phyloP scores from a whole-genome alignment of 805 yeast genomes.

The Huiozyma sinensis region DNA sequence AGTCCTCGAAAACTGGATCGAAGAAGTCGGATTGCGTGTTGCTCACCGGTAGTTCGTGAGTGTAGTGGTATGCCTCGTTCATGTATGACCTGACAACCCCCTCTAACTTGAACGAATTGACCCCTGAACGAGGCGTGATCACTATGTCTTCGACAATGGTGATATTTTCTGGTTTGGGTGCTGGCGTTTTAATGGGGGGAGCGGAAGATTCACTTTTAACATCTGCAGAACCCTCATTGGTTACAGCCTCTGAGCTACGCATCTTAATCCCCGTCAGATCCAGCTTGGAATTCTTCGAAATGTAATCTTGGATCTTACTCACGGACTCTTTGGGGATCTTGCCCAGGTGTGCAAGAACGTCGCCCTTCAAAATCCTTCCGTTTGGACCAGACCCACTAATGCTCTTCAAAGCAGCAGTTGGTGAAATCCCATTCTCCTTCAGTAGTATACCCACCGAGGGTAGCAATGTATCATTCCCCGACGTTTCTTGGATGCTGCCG shows the following conservation, averaged over 20 bases:
- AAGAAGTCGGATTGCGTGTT: constrained; percentile 35
- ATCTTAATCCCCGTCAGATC: constrained; percentile 60
- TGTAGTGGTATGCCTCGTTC: constrained; percentile 31
- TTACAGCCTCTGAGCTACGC: constrained; percentile 2
- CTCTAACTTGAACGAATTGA: constrained; percentile 29
- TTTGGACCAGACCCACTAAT: constrained; percentile 82
- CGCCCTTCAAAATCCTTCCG: constrained; percentile 85
- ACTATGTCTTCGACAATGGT: constrained; percentile 17
- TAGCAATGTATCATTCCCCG: constrained; percentile 33
- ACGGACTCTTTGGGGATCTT: constrained; percentile 49
- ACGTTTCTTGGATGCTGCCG: constrained; percentile 4
- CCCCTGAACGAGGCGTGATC: constrained; percentile 5
- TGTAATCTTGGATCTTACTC: constrained; percentile 40
- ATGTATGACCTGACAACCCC: constrained; percentile 40
- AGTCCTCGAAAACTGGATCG: constrained; percentile 51
- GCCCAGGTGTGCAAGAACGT: constrained; percentile 77
- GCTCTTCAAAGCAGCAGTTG: constrained; percentile 56
- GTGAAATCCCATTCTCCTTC: constrained; percentile 49
- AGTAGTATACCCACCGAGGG: constrained; percentile 73
- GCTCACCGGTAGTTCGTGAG: constrained; percentile 16
- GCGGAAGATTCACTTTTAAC: constrained; percentile 23
- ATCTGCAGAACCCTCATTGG: background rate
- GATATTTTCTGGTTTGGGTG: background rate
- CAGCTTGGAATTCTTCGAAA: constrained; percentile 48
- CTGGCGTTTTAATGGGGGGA: constrained; percentile 5